These are phyloP conservation scores for Aurinia saxatilis DNA, from an alignment of 345 rosid species.

Conservation along the genomic window DNA sequence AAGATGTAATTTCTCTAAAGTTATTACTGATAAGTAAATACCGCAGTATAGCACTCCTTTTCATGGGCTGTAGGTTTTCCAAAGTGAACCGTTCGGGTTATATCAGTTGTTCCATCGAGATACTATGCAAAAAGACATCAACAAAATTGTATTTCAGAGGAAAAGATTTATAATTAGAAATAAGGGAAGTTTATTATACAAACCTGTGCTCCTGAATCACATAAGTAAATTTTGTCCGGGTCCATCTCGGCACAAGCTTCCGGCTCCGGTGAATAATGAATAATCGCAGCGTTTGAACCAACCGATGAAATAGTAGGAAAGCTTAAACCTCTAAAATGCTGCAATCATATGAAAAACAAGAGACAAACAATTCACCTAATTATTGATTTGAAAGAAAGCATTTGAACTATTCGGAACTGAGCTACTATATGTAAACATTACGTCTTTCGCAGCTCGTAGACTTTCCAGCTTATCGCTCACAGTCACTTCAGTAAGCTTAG, in stretches of 20 bases:
- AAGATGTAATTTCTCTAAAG: neutral
- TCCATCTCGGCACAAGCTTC: constrained; percentile 84
- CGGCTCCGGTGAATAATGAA: constrained; percentile 71
- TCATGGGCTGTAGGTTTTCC: constrained; percentile 90
- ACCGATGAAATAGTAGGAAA: constrained; percentile 94
- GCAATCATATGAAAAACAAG: constrained; percentile 26
- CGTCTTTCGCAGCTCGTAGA: constrained; percentile 91
- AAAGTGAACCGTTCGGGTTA: constrained; percentile 94
- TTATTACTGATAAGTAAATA: constrained; percentile 23
- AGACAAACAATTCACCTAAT: neutral
- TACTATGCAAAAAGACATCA: constrained; percentile 45
- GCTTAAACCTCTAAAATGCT: constrained; percentile 94
- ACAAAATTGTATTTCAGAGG: neutral
- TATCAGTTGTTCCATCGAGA: constrained; percentile 96
- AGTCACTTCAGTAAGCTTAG: constrained; percentile 64
- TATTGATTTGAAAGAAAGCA: neutral
- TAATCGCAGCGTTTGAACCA: constrained; percentile 92
- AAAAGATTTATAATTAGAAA: neutral
- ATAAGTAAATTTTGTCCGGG: constrained; percentile 68
- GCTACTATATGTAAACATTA: constrained; percentile 18
- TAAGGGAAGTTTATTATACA: constrained; percentile 3
- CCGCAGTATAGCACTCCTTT: constrained; percentile 84
- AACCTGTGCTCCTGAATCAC: constrained; percentile 99
- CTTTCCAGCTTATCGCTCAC: constrained; percentile 77
- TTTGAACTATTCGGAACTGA: neutral